These are phyloP conservation scores for Citrus glauca DNA, from an alignment of 345 rosid genomes.

Conservation along the genomic window DNA sequence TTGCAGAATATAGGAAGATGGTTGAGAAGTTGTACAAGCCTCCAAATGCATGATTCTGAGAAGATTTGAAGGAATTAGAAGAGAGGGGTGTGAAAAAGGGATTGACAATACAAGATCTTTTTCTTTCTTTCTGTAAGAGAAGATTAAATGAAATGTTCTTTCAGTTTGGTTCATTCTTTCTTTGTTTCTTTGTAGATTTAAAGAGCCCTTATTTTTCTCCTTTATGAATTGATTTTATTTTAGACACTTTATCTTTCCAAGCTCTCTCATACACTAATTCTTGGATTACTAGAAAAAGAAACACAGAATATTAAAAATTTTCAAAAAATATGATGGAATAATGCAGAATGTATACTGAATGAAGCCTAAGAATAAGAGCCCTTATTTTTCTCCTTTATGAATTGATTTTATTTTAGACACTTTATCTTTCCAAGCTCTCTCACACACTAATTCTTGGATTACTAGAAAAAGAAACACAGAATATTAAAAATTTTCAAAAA, in stretches of 20 bases:
- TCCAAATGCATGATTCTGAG: slow-evolving; percentile 19
- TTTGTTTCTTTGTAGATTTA: background rate
- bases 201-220: background rate
- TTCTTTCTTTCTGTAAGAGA: background rate
- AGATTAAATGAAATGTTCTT: background rate
- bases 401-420: background rate
- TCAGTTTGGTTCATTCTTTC: background rate
- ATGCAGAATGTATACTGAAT: too few relatives aligned
- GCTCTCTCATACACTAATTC: too few relatives aligned
- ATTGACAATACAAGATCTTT: background rate
- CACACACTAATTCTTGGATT: too few relatives aligned
- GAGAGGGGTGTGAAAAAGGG: background rate
- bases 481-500: too few relatives aligned
- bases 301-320: too few relatives aligned
- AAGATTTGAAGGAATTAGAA: background rate
- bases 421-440: background rate
- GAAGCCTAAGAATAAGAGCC: too few relatives aligned
- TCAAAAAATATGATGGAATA: too few relatives aligned
- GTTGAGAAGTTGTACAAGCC: slow-evolving; percentile 58
- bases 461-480: background rate
- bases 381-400: background rate
- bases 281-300: background rate
- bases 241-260: background rate
- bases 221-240: background rate
- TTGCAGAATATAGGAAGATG: slow-evolving; percentile 60